Percentiles rank a stretch among this genome's conserved stretches.
Evolutionary conservation across 768 basidiomycete genomes (phyloP).

Genomic region (Leucocoprinus birnbaumii): DNA sequence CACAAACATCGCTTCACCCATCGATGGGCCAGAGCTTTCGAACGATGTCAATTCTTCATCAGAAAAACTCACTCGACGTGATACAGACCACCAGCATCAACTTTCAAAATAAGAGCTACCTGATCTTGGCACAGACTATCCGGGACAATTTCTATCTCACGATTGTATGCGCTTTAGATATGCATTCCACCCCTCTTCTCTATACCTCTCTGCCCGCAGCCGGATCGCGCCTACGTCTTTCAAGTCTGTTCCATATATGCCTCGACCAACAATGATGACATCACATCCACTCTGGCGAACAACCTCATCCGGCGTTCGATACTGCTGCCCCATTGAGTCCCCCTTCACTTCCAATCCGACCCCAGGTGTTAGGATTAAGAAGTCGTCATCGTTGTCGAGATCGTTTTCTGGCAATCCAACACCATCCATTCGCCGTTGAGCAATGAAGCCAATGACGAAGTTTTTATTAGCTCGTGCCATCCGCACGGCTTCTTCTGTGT

Average conservation of each 20-base stretch:
- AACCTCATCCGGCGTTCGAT: slow-evolving; percentile 85
- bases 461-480: slow-evolving; percentile 82
- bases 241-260: slow-evolving; percentile 74
- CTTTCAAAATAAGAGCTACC: background rate
- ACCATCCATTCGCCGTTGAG: slow-evolving; percentile 80
- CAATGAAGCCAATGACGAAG: slow-evolving; percentile 97
- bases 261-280: slow-evolving; percentile 95
- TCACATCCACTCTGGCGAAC: slow-evolving; percentile 83
- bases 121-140: background rate
- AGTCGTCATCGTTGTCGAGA: slow-evolving; percentile 60
- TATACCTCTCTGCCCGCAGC: slow-evolving; percentile 81
- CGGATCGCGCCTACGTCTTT: slow-evolving; percentile 43
- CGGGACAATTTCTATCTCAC: background rate
- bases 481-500: slow-evolving; percentile 79
- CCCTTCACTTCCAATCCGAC: slow-evolving; percentile 79
- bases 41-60: background rate
- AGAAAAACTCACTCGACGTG: background rate
- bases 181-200: slow-evolving; percentile 85
- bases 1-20: slow-evolving; percentile 26
- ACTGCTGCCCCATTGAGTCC: slow-evolving; percentile 93
- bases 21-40: background rate
- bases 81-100: background rate
- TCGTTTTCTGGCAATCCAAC: slow-evolving; percentile 39
- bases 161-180: slow-evolving; percentile 59
- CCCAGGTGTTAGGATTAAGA: slow-evolving; percentile 89